Base-by-base conservation (phyloP, 257 asterid species). In the Gentiana straminea region DNA sequence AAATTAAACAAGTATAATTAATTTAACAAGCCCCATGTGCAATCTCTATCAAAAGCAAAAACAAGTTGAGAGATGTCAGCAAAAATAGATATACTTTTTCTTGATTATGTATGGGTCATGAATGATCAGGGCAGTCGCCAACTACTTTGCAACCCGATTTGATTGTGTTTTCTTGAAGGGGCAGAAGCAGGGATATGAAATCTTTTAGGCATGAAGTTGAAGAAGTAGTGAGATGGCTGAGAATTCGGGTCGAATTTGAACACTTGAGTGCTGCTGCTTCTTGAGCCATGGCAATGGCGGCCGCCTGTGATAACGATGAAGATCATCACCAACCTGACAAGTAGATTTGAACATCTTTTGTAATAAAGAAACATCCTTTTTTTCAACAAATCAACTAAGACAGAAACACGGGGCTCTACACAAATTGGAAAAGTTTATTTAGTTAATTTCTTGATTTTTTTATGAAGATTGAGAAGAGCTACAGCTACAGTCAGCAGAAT, bases 111-210 rank as follows among this genome's bases (percentile, higher is more conserved):
- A 41, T 5, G 1, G 1, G 9, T 5, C 46, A 41, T 41, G 5
- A 5, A 0, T 54, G 52, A 12, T 67, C 73, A 82, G 33, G 94
- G 94, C 24, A 39, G 62, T 69, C 78, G 75, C 81, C 80, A 74
- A 37, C 39, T 73, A 43, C 39, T 73, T 59, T 77, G 84, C 2
- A 84, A 70, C 63, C 91, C 94, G 33, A 84, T 80, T 50, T 76
- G 81, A 36, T 84, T 79, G 77, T 84, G 94, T 51, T 79, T 84
- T 66, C 88, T 76, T 2, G 91, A 84, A 0, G 94, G 94, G 35
- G 75, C 91, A 0, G 94, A 84, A 24, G 78, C 73, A 0, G 94
- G 94, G 24, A 84, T 68, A 4, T 74, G 80, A 64, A 75, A 63
- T 60, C 94, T 75, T 35, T 80, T 84, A 33, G 91, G 88, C 78